Conservation (phyloP, 106 monocot species). For the Phalaenopsis aphrodite region DNA sequence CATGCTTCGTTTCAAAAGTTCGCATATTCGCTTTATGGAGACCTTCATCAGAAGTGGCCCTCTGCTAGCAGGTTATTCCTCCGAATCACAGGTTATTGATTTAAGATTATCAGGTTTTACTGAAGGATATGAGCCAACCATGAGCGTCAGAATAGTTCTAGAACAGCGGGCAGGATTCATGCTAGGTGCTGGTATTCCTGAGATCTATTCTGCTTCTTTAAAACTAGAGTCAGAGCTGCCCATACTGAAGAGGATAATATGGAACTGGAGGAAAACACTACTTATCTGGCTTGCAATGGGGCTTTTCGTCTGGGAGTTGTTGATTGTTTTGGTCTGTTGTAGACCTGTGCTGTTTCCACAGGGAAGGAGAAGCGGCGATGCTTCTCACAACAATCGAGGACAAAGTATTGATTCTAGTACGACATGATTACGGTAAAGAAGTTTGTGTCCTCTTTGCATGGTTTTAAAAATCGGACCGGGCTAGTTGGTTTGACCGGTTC, state of each 20-base stretch:
- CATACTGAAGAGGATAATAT: slow-evolving; percentile 52
- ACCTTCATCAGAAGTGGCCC: slow-evolving; percentile 46
- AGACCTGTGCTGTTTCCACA: slow-evolving; percentile 47
- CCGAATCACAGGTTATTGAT: slow-evolving; percentile 56
- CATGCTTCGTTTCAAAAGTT: slow-evolving; percentile 80
- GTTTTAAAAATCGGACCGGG: too few species aligned
- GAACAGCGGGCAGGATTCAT: slow-evolving; percentile 63
- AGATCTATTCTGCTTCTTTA: slow-evolving; percentile 69
- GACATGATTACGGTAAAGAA: background rate
- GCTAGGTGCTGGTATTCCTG: slow-evolving; percentile 70
- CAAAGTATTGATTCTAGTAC: background rate
- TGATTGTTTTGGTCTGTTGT: slow-evolving; percentile 56
- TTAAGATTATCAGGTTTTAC: slow-evolving; percentile 51
- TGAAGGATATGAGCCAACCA: slow-evolving; percentile 38
- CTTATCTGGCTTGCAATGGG: slow-evolving; percentile 56
- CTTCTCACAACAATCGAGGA: background rate
- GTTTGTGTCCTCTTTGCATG: background rate
- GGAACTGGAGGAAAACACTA: slow-evolving; percentile 74
- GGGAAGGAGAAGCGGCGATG: slow-evolving; percentile 1
- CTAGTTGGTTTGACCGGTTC: too few species aligned
- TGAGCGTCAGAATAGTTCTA: slow-evolving; percentile 42
- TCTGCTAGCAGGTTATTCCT: slow-evolving; percentile 62
- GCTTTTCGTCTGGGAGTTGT: slow-evolving; percentile 47
- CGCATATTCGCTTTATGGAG: slow-evolving; percentile 46
- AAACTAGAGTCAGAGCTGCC: slow-evolving; percentile 60